These are phyloP conservation scores for Amauroascus verrucosus DNA, from an alignment of 2,329 filamentous ascomycete species.

Conservation along the genomic window DNA sequence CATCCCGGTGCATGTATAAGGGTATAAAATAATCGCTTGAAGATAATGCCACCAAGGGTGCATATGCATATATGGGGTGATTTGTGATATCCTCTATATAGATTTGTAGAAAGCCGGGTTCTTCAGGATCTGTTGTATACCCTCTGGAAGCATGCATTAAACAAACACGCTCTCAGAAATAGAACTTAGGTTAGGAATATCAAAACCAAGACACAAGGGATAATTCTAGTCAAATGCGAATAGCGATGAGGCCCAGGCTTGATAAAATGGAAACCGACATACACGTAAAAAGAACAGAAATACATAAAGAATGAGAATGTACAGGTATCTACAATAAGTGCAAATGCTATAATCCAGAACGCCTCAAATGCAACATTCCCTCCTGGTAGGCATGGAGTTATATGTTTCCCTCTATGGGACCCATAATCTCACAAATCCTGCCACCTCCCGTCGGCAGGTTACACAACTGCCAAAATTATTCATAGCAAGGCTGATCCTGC, in stretches of 20 bases:
- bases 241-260: neutral
- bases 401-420: constrained; percentile 48
- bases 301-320: neutral
- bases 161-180: no score
- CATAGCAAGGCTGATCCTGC: constrained; percentile 82
- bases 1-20: no score
- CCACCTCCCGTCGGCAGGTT: constrained; percentile 79
- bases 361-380: constrained; percentile 3
- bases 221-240: neutral
- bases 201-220: neutral
- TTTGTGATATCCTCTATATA: no score
- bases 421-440: constrained; percentile 82
- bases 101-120: no score
- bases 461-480: constrained; percentile 97
- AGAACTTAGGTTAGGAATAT: neutral
- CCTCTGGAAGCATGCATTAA: no score
- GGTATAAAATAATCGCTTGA: no score
- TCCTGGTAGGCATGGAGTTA: neutral
- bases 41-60: no score
- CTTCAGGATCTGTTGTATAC: no score
- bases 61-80: no score
- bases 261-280: neutral
- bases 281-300: neutral
- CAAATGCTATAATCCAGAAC: neutral
- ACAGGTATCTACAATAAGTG: neutral